Base-by-base conservation (phyloP, 176 grass and related monocot genomes). In the Cymbopogon citratus region DNA sequence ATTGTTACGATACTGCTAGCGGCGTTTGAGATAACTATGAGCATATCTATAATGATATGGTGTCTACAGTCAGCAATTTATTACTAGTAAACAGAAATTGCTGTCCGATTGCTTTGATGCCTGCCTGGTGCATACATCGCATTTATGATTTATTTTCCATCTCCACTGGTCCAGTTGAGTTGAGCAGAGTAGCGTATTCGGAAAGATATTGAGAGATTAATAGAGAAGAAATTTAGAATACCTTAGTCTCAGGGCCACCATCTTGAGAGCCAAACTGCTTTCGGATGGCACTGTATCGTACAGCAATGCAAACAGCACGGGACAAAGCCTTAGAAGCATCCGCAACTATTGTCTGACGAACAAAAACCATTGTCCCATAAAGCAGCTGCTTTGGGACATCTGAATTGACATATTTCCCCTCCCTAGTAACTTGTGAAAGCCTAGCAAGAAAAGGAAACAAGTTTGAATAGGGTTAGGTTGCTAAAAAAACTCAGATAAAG, bases 281-380 rank as follows among this genome's bases (percentile, higher is more conserved):
- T 61, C 96, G 80, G 66, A 99, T 77, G 70, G 92, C 83, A 16
- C 96, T 99, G 77, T 99, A 99, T 75, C 96, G 87, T 35, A 92
- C 93, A 66, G 91, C 91, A 91, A 99, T 95, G 75, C 92, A 95
- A 81, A 83, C 89, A 75, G 92, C 96, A 74, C 96, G 92, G 61
- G 96, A 99, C 73, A 99, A 78, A 82, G 92, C 93, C 65, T 86
- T 99, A 57, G 96, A 99, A 69, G 96, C 96, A 85, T 99, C 92
- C 43, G 89, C 81, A 9, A 99, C 96, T 77, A 99, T 99, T 78
- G 92, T 71, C 44, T 99, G 92, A 63, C 96, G 90, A 62, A 95
- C 96, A 88, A 54, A 99, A 27, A 99, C 96, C 96, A 99, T 99
- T 66, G 96, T 99, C 27, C 96, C 85, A 35, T 99, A 99, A 71